Evolutionary conservation across 1,139 yeast genomes (phyloP), one percentile per base, ranked within the genome.

Genomic region (Meyerozyma athensensis): DNA sequence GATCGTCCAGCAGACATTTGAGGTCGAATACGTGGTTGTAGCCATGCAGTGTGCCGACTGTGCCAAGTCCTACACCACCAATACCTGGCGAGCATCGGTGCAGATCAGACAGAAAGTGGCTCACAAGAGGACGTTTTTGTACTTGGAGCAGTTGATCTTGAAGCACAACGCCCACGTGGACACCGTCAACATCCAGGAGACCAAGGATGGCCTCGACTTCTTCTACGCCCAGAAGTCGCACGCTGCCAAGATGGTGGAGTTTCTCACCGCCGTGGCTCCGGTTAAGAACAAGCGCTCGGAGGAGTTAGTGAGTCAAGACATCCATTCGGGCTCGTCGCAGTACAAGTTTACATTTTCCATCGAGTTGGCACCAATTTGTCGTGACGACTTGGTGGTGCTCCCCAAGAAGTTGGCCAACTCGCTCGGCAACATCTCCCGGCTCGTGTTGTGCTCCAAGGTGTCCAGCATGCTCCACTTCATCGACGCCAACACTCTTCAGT

Each of bases 31-130:
- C 54, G 82, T 86, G 16, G 98, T 92, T 37, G 73, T 87, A 46
- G 96, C 97, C 24, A 87, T 89, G 82, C 99, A 92, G 68, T 92
- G 99, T 72, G 82, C 97, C 2, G 99, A 92, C 68, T 92, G 99
- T 79, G 97, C 97, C 38, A 87, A 87, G 61, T 83, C 95, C 1
- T 92, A 84, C 58, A 92, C 98, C 13, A 85, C 94, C 24, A 87
- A 94, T 58, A 92, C 97, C 13, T 92, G 99, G 99, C 81, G 94
- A 64, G 96, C 98, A 7, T 78, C 92, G 10, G 95, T 94, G 30
- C 99, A 94, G 68, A 84, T 94, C 51, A 85, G 98, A 69, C 99
- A 92, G 63, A 94, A 94, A 59, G 98, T 94, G 26, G 79, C 90
- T 13, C 98, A 92, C 62, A 92, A 92, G 68, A 81, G 97, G 68